Base-by-base conservation (phyloP, 2,329 filamentous ascomycete species). In the Annulohypoxylon truncatum region DNA sequence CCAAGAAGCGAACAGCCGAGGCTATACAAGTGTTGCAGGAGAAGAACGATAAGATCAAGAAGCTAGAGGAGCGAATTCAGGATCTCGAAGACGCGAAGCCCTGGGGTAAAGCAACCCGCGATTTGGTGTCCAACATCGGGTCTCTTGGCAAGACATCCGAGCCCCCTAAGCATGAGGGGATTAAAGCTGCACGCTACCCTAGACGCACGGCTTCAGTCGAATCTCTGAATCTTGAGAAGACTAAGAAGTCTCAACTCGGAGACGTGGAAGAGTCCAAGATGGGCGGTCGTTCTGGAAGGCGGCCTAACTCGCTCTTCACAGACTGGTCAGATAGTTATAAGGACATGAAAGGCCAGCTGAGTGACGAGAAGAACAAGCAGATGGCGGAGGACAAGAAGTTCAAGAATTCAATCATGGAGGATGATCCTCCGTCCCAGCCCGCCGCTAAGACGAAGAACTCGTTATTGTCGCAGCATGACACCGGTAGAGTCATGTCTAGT, bases 11-110 rank as follows among this genome's bases (percentile, higher is more conserved):
- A 35, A 83, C 86, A n/a, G 77, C 80, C 7, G 87, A 90, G 64
- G 85, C 85, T 3, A 82, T 84, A 70, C 81, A 83, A 13, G 84
- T 89, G 2, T 70, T 89, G 46, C 81, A 85, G 56, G 83, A 83
- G 67, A 86, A 87, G 59, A 86, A 89, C 63, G 79, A 82, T 38
- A 87, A 87, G 75, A 87, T 89, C 64, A 78, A 82, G 7, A 81
- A 85, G 44, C 80, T 90, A 6, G 86, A 85, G 75, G 84, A 83
- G 69, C 83, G 87, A 68, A 75, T 88, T 38, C 81, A 80, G 62
- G 76, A 76, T 0, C 76, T 88, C 2, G 84, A 84, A 71, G 72
- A 66, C 9, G 70, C 68, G 8, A 63, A 71, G 33, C 12, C 66
- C 40, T 67, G 67, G 6, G 66, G 52, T 18, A 75, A 58, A 47